A percentile compares a stretch with the other conserved stretches of the same genome.
phyloP scores from a whole-genome alignment of 768 basidiomycete species.

The Trametes punicea region DNA sequence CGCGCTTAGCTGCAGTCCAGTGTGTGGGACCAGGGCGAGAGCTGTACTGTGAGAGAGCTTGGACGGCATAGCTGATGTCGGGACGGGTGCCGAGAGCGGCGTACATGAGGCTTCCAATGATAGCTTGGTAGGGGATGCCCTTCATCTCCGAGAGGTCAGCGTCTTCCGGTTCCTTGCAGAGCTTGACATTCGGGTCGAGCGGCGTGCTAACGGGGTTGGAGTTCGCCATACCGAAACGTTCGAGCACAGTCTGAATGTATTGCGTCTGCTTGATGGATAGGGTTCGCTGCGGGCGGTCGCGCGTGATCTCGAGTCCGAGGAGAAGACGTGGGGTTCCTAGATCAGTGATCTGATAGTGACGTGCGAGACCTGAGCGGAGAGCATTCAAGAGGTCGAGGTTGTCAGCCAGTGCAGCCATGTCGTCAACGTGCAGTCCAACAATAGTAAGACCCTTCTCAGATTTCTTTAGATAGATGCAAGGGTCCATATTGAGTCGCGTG shows the following conservation, averaged over 20 bases:
- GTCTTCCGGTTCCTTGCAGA: conserved; percentile 10
- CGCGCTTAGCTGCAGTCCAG: conserved; percentile 24
- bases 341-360: conserved; percentile 2
- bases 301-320: conserved; percentile 15
- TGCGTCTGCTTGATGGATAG: conserved; percentile 21
- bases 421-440: conserved; percentile 10
- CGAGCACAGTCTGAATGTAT: conserved; percentile 23
- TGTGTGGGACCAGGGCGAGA: conserved; percentile 17
- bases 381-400: neutral
- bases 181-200: conserved; percentile 9
- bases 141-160: no score
- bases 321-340: neutral
- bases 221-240: conserved; percentile 24
- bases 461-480: neutral
- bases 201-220: conserved; percentile 23
- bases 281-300: conserved; percentile 5
- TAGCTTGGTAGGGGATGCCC: conserved; percentile 17
- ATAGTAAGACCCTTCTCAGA: neutral
- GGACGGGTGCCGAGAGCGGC: conserved; percentile 18
- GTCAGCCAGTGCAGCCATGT: neutral
- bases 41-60: conserved; percentile 10
- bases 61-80: conserved; percentile 23
- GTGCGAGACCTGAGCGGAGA: neutral
- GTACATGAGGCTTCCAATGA: conserved; percentile 19
- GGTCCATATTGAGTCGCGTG: neutral